phyloP scores from a whole-genome alignment of 2,329 filamentous ascomycete species.

The Diplodia corticola region DNA sequence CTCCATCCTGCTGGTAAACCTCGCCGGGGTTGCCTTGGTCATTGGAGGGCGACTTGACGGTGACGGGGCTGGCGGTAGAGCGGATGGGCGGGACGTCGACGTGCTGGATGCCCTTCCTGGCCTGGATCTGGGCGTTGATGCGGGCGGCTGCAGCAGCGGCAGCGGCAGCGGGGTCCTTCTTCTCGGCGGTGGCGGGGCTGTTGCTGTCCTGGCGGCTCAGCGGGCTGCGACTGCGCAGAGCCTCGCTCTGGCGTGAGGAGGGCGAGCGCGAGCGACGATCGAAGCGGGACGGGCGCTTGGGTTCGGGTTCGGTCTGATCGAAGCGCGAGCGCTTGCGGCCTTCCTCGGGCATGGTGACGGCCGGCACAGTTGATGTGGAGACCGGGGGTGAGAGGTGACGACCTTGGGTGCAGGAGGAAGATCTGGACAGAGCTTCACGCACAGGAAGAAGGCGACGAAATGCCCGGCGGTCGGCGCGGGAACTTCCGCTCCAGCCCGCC shows the following conservation, averaged over 20 bases:
- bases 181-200: conserved; percentile 48
- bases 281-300: conserved; percentile 72
- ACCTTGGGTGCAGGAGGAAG: neutral
- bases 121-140: conserved; percentile 51
- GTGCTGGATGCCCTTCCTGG: conserved; percentile 84
- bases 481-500: neutral
- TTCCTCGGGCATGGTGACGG: conserved; percentile 67
- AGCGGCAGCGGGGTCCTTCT: conserved; percentile 71
- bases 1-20: conserved; percentile 92
- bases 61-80: conserved; percentile 53
- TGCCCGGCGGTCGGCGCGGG: conserved; percentile 3
- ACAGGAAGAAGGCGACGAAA: conserved; percentile 9
- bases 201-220: conserved; percentile 54
- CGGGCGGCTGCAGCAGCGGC: conserved; percentile 73
- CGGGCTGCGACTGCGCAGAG: conserved; percentile 78
- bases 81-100: conserved; percentile 83
- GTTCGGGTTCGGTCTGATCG: conserved; percentile 84
- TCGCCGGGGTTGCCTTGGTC: conserved; percentile 59
- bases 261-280: conserved; percentile 91
- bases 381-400: neutral
- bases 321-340: conserved; percentile 91
- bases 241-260: conserved; percentile 62
- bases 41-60: conserved; percentile 58
- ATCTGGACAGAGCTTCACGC: conserved; percentile 9
- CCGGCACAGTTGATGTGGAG: neutral